Evolutionary conservation across 352 stramenopile species (phyloP).

Genomic region (Globisporangium middletonii): DNA sequence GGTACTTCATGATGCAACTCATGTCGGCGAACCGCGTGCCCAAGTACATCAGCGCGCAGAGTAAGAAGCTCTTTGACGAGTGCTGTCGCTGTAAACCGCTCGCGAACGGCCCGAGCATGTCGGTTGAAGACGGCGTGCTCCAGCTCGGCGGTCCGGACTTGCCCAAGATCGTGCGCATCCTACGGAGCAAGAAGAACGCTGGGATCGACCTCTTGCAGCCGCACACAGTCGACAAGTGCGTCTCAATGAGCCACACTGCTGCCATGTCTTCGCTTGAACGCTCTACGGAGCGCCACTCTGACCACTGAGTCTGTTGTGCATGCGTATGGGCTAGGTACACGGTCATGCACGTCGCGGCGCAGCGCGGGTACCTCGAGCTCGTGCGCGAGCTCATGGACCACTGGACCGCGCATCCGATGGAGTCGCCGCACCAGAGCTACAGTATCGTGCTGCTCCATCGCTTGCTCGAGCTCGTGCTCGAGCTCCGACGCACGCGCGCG

Average conservation of each 20-base stretch:
- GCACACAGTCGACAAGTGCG: constrained; percentile 56
- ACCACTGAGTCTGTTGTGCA: too few species aligned
- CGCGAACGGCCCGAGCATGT: constrained; percentile 39
- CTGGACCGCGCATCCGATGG: constrained; percentile 54
- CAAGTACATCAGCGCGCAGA: constrained; percentile 46
- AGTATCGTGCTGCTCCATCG: constrained; percentile 45
- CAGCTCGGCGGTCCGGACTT: constrained; percentile 64
- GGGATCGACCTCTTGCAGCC: constrained; percentile 58
- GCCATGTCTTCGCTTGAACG: neutral
- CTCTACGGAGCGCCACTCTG: too few species aligned
- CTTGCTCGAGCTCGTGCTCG: constrained; percentile 38
- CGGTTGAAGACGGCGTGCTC: constrained; percentile 43
- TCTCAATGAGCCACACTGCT: neutral
- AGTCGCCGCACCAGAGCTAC: constrained; percentile 60
- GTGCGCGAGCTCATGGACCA: constrained; percentile 47
- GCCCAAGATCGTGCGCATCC: constrained; percentile 49
- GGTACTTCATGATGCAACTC: constrained; percentile 45
- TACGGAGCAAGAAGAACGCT: constrained; percentile 47
- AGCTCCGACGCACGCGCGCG: constrained; percentile 42
- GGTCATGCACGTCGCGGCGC: constrained; percentile 45
- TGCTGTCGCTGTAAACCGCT: constrained; percentile 64
- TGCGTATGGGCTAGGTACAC: constrained; percentile 29
- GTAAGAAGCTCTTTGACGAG: constrained; percentile 71
- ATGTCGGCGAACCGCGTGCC: constrained; percentile 32
- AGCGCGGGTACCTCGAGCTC: constrained; percentile 69